These are phyloP conservation scores for Teunomyces barrocoloradensis DNA, from an alignment of 805 yeast genomes.

Conservation along the genomic window DNA sequence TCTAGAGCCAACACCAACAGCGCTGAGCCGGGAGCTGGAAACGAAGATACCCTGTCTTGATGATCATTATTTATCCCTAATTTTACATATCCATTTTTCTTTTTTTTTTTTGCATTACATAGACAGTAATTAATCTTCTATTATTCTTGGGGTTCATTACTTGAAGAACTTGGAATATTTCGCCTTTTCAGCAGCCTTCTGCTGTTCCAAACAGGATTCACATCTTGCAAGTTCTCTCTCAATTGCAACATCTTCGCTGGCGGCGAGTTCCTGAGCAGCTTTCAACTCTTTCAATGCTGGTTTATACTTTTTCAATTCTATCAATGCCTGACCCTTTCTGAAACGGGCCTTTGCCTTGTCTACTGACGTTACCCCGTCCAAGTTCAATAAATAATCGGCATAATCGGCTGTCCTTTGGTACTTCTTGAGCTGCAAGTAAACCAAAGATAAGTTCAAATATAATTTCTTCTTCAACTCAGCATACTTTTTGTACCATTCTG, in stretches of 20 bases:
- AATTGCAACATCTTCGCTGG: slow-evolving; percentile 48
- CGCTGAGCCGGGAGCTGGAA: neutral
- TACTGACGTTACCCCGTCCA: slow-evolving; percentile 28
- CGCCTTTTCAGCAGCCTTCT: slow-evolving; percentile 50
- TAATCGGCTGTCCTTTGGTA: slow-evolving; percentile 52
- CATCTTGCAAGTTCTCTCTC: slow-evolving; percentile 41
- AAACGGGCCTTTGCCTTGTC: slow-evolving; percentile 60
- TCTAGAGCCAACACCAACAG: neutral
- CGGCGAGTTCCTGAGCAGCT: slow-evolving; percentile 42
- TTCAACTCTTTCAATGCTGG: slow-evolving; percentile 49
- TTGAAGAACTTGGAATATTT: slow-evolving; percentile 63
- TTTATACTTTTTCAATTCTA: slow-evolving; percentile 44
- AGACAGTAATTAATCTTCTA: neutral
- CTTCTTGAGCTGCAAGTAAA: slow-evolving; percentile 48
- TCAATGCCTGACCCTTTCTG: slow-evolving; percentile 50
- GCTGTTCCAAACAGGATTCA: slow-evolving; percentile 37
- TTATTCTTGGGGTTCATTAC: slow-evolving; percentile 10
- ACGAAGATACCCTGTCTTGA: slow-evolving; percentile 1
- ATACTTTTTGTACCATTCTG: slow-evolving; percentile 50
- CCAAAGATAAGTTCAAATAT: slow-evolving; percentile 60
- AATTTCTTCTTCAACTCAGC: slow-evolving; percentile 50
- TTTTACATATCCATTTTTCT: neutral
- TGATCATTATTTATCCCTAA: neutral
- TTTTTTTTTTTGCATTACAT: neutral
- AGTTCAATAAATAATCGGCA: slow-evolving; percentile 55